Evolutionary conservation across 2,329 filamentous ascomycete species (phyloP), one percentile per base, ranked within the genome.

Genomic region (Phialocephala subalpina): DNA sequence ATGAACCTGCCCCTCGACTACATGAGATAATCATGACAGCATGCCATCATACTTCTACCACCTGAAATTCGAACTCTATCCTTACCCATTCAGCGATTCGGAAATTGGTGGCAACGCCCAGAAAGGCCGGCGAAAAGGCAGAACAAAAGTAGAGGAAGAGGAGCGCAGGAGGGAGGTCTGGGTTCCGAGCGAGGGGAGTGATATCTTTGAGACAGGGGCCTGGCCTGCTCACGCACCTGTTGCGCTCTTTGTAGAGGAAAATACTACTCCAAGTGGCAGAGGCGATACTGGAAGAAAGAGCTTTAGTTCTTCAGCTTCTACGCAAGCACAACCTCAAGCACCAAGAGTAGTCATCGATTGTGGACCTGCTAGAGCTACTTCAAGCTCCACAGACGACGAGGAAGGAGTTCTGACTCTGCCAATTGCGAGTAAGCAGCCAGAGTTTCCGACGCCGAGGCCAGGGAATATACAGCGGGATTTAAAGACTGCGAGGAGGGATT

Each of bases 41-140:
- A 69, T 69, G 65, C 73, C 71, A 62, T 73, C 83, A 35, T 89
- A 88, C 76, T 87, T 86, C 70, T 90, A 90, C 73, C 87, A 90
- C 72, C 74, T 91, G n/a, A 89, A 86, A 71, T 84, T 91, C 73
- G 88, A 91, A 79, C 81, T 90, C 49, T 90, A 90, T 76, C 66
- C 73, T 55, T 70, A 70, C 42, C 69, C 67, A 76, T 81, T 56
- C 77, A 27, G 55, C 52, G 18, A 61, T 22, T 53, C 60, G 35
- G 36, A 62, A 63, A 9, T 47, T 40, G 63, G 25, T 20, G 40
- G 52, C 38, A 14, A 45, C 29, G 9, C 29, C 29, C 29, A 33
- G 29, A 33, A 33, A 33, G 29, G 29, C 9, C 29, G 29, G 29
- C 29, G 29, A 4, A 33, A 33, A 33, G 9, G 55, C n/a, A 20